phyloP scores from a whole-genome alignment of 352 stramenopile species.

The Pythium phragmiticola region DNA sequence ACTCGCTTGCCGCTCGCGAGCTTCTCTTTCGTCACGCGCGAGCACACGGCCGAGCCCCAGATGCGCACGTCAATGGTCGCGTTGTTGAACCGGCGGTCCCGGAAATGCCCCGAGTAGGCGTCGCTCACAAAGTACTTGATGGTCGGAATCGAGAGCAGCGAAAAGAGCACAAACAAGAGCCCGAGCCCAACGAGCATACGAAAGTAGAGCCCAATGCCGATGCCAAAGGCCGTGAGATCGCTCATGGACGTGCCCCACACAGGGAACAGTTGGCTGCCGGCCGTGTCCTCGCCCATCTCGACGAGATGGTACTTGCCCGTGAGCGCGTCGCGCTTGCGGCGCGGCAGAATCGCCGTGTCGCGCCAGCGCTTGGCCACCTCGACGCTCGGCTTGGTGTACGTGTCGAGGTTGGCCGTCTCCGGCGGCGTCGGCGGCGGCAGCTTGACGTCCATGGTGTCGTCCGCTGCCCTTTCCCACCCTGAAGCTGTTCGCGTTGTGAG shows the following conservation, averaged over 20 bases:
- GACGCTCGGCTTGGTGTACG: slow-evolving; percentile 43
- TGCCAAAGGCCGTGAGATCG: slow-evolving; percentile 69
- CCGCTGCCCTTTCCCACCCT: background rate
- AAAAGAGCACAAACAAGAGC: slow-evolving; percentile 53
- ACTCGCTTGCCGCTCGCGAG: slow-evolving; percentile 16
- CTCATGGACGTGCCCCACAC: slow-evolving; percentile 57
- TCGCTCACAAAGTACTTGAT: slow-evolving; percentile 69
- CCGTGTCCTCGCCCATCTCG: slow-evolving; percentile 64
- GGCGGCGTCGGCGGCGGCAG: slow-evolving; percentile 16
- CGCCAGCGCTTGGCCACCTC: slow-evolving; percentile 49
- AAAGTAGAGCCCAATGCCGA: slow-evolving; percentile 80
- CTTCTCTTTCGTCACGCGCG: slow-evolving; percentile 30
- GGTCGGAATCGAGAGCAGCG: slow-evolving; percentile 51
- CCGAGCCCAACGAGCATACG: slow-evolving; percentile 63
- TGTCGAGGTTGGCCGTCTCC: slow-evolving; percentile 24
- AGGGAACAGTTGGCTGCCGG: slow-evolving; percentile 55
- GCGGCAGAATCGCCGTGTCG: slow-evolving; percentile 54
- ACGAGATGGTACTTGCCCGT: slow-evolving; percentile 52
- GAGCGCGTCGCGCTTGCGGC: slow-evolving; percentile 36
- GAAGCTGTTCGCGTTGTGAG: background rate
- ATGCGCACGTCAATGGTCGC: slow-evolving; percentile 48
- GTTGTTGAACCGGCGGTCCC: slow-evolving; percentile 30
- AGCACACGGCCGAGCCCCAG: slow-evolving; percentile 57
- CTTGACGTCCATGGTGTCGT: slow-evolving; percentile 12
- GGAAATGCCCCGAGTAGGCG: slow-evolving; percentile 50